These are phyloP conservation scores for Apiotrichum mycotoxinovorans DNA, from an alignment of 1,284 basidiomycete species.

Conservation along the genomic window DNA sequence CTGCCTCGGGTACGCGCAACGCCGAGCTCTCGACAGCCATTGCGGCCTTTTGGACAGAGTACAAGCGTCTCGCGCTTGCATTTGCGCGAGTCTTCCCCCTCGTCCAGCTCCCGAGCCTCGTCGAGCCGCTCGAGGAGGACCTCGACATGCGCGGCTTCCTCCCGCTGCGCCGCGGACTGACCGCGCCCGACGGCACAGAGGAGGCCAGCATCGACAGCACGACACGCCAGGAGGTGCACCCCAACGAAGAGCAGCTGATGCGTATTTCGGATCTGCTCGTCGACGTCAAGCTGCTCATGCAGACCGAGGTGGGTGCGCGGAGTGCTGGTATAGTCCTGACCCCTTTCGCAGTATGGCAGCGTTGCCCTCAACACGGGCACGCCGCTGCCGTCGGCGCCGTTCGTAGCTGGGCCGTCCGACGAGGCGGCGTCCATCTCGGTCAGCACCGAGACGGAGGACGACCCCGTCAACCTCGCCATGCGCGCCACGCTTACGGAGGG, in stretches of 20 bases:
- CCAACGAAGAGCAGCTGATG: constrained; percentile 93
- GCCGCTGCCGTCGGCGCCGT: constrained; percentile 18
- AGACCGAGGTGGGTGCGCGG: constrained; percentile 31
- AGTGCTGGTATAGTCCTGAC: constrained; percentile 15
- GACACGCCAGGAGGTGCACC: constrained; percentile 56
- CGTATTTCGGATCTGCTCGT: constrained; percentile 78
- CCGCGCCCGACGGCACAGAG: constrained; percentile 43
- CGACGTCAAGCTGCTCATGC: constrained; percentile 59
- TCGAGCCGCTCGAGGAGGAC: constrained; percentile 81
- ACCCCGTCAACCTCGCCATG: constrained; percentile 74
- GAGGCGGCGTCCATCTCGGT: constrained; percentile 63
- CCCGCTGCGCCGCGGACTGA: constrained; percentile 63
- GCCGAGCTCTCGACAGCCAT: constrained; percentile 32
- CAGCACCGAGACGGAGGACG: constrained; percentile 69
- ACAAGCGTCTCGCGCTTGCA: constrained; percentile 64
- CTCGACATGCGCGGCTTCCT: constrained; percentile 82
- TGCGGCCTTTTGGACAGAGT: constrained; percentile 66
- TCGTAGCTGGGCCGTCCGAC: constrained; percentile 29
- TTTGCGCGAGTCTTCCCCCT: constrained; percentile 69
- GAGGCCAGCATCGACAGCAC: background rate
- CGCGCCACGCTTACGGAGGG: constrained; percentile 56
- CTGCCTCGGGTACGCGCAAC: constrained; percentile 14
- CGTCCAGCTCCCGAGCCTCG: constrained; percentile 61
- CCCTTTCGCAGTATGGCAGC: constrained; percentile 7
- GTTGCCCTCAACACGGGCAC: constrained; percentile 3